Percentiles rank a stretch among this genome's conserved stretches.
Evolutionary conservation across 2,329 filamentous ascomycete genomes (phyloP).

Genomic region (Fusarium circinatum): DNA sequence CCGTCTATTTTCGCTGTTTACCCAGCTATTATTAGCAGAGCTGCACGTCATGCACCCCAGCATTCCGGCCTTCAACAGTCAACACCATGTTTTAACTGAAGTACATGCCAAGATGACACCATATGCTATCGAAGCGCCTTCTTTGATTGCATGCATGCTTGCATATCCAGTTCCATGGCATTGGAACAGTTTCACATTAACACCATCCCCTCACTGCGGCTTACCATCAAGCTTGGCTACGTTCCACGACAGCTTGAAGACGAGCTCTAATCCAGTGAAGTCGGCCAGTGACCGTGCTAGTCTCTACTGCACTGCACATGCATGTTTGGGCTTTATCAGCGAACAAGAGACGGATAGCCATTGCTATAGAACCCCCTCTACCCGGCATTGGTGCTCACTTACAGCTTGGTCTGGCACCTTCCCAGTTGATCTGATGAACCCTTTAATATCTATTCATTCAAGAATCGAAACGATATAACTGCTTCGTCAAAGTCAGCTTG

Average conservation of each 20-base stretch:
- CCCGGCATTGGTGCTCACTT: background rate
- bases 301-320: background rate
- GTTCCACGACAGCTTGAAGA: slow-evolving; percentile 25
- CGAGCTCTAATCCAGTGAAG: background rate
- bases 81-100: background rate
- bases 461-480: background rate
- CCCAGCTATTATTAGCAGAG: background rate
- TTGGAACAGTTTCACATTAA: slow-evolving; percentile 20
- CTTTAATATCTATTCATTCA: background rate
- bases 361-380: background rate
- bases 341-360: background rate
- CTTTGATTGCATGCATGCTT: slow-evolving; percentile 4
- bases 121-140: background rate
- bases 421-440: background rate
- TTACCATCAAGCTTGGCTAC: slow-evolving; percentile 15
- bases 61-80: background rate
- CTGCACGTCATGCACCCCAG: background rate
- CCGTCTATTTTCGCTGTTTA: background rate
- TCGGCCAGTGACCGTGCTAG: background rate
- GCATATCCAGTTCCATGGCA: slow-evolving; percentile 17
- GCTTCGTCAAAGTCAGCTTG: background rate
- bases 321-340: background rate
- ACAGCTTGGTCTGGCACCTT: background rate
- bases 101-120: background rate
- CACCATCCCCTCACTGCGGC: slow-evolving; percentile 11